These are phyloP conservation scores for Entamoeba histolytica DNA, from an alignment of 208 protist genomes.

Conservation along the genomic window DNA sequence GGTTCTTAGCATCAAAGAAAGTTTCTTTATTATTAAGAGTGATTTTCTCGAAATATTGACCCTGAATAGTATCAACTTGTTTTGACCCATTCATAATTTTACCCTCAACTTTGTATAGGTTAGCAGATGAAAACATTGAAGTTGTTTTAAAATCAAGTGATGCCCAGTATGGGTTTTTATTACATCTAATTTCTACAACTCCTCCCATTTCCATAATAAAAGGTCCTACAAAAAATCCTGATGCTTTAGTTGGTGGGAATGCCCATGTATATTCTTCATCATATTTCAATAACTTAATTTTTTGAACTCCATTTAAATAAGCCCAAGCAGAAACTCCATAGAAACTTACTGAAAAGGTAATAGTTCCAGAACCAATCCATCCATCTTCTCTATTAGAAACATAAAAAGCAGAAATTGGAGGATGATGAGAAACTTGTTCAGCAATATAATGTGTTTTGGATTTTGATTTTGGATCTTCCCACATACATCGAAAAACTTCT, in stretches of 20 bases:
- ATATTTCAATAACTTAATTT: background rate
- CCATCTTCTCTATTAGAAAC: constrained; percentile 37
- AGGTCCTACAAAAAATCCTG: background rate
- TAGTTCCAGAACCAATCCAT: constrained; percentile 5
- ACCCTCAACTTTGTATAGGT: background rate
- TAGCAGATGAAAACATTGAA: background rate
- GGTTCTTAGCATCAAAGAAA: background rate
- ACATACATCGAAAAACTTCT: constrained; percentile 48
- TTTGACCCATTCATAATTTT: background rate
- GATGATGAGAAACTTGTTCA: constrained; percentile 58
- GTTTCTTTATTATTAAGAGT: background rate
- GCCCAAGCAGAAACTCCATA: background rate
- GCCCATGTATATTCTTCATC: background rate
- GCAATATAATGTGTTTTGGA: constrained; percentile 25
- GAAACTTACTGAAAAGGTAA: constrained; percentile 16
- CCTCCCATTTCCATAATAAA: background rate
- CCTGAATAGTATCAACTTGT: background rate
- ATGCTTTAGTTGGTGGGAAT: background rate
- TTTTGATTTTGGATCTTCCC: constrained; percentile 15
- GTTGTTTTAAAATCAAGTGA: background rate
- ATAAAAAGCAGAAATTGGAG: constrained; percentile 52
- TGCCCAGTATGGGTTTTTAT: background rate
- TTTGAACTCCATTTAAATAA: background rate
- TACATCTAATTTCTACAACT: background rate
- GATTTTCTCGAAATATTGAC: background rate